Evolutionary conservation across 225 moss, liverwort and hornwort species (phyloP).

Genomic region (Sphagnum tenellum): DNA sequence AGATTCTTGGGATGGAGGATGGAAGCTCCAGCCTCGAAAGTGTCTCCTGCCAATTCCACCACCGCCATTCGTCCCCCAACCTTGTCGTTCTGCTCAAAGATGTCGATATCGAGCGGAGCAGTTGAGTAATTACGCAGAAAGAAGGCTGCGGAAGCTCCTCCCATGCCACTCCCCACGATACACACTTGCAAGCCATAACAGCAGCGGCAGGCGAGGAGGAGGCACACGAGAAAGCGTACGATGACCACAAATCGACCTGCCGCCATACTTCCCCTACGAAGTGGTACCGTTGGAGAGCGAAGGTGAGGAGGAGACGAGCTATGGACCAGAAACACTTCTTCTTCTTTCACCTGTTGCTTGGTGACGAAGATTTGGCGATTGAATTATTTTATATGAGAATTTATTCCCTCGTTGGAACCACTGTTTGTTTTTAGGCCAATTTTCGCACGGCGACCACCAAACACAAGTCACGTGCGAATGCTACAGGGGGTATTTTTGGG

Average conservation of each 20-base stretch:
- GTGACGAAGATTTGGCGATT: not conserved
- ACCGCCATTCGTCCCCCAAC: conserved; percentile 82
- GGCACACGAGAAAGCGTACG: not conserved
- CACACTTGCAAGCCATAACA: conserved; percentile 29
- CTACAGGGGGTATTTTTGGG: not conserved
- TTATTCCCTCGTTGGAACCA: not conserved
- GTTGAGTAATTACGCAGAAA: conserved; percentile 47
- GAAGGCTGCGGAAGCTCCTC: conserved; percentile 62
- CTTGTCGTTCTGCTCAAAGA: conserved; percentile 49
- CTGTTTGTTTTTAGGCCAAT: not conserved
- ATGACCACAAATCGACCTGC: no score
- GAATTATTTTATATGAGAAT: not conserved
- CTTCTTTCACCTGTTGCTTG: not conserved
- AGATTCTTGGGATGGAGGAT: conserved; percentile 65
- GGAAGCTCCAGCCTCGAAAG: conserved; percentile 74
- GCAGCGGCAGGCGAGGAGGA: not conserved
- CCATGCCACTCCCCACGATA: conserved; percentile 90
- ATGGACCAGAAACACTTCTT: not conserved
- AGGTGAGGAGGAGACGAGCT: no score
- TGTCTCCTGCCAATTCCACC: conserved; percentile 74
- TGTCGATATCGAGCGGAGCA: conserved; percentile 33
- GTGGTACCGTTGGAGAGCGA: no score
- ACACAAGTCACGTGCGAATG: not conserved
- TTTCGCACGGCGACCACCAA: not conserved
- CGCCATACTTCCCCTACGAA: no score